Conservation (phyloP, 345 rosid genomes). For the Arabidopsis suecica region DNA sequence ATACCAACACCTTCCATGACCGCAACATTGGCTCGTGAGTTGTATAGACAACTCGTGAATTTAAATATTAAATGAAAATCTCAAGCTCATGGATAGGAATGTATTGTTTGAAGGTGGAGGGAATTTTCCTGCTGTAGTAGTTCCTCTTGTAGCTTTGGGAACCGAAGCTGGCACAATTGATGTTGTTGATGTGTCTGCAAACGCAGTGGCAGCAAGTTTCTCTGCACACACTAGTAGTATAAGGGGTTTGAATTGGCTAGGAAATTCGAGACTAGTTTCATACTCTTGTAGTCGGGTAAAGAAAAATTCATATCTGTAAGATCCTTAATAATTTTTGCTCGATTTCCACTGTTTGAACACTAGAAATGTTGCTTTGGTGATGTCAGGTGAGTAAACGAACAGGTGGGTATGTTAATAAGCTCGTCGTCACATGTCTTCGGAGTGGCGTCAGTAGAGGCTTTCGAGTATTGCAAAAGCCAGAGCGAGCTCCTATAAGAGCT, state of each 20-base stretch:
- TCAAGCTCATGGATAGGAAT: constrained; percentile 34
- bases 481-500: constrained; percentile 84
- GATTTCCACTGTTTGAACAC: not conserved
- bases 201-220: constrained; percentile 77
- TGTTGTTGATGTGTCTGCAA: constrained; percentile 85
- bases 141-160: constrained; percentile 92
- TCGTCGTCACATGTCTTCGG: constrained; percentile 81
- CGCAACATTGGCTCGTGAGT: constrained; percentile 88
- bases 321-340: not conserved
- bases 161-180: constrained; percentile 82
- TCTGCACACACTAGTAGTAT: constrained; percentile 69
- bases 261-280: constrained; percentile 90
- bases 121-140: constrained; percentile 76
- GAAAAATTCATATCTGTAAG: not conserved
- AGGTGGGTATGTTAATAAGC: constrained; percentile 81
- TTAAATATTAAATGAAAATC: not conserved
- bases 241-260: constrained; percentile 90
- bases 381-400: constrained; percentile 75
- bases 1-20: constrained; percentile 88
- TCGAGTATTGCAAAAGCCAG: constrained; percentile 84
- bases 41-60: constrained; percentile 22
- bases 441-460: constrained; percentile 81
- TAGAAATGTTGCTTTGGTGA: constrained; percentile 25
- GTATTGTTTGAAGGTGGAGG: constrained; percentile 72
- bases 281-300: constrained; percentile 69